Base-by-base conservation (phyloP, 441 rosid species). In the Arabidopsis hybrid region DNA sequence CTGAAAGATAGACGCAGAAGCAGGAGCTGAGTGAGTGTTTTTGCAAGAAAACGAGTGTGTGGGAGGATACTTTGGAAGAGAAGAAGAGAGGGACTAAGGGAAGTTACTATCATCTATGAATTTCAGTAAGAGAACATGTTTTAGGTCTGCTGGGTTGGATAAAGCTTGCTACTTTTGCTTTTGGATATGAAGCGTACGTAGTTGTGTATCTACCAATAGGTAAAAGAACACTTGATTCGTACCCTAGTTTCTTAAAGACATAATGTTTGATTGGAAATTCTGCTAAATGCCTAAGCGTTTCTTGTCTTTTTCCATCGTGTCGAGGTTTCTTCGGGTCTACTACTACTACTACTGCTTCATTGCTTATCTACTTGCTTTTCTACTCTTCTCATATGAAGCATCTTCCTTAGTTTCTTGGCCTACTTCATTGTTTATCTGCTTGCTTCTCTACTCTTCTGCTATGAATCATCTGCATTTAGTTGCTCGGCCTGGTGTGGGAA, bases 311-410 rank as follows among this genome's bases (percentile, higher is more conserved):
- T 87, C 79, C 32, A 34, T 31, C 26, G 78, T 86, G 87, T 85
- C 81, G 96, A 93, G 97, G 97, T 93, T 79, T 86, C 93, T 80
- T 86, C 90, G 84, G 88, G 86, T 90, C 73, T 72, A 42, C 95
- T 80, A 50, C 72, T 52, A 36, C 71, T 73, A 35, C 56, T 73
- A 21, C 26, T 21, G 69, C 71, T 65, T 73, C 59, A 73, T 65
- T 64, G 71, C 50, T 73, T 56, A 46, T 73, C 65, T 73, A 52
- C 71, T 57, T 73, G 60, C 77, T 64, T 56, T 39, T 72, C 71
- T 73, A 65, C 66, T 57, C 72, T 65, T 66, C 78, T 86, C 56
- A 80, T 68, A 64, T 78, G 91, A 81, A 87, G 85, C 84, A 84
- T 80, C 84, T 78, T 84, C 83, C 77, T 83, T 85, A 79, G 82